These are phyloP conservation scores for Nepenthes alata DNA, from an alignment of 179 eudicot genomes.

Conservation along the genomic window DNA sequence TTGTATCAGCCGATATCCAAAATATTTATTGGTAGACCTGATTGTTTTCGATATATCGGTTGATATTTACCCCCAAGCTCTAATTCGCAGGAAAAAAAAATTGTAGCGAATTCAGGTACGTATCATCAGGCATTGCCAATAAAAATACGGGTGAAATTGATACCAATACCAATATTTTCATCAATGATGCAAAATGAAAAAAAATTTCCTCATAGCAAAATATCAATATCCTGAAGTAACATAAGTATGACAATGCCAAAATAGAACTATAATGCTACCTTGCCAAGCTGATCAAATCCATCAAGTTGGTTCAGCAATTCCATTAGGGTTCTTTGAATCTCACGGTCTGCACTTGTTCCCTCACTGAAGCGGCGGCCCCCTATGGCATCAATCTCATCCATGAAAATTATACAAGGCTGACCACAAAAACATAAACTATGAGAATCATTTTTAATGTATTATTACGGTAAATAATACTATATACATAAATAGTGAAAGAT, in stretches of 20 bases:
- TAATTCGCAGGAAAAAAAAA: too few species aligned
- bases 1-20: too few species aligned
- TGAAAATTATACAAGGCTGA: slow-evolving; percentile 93
- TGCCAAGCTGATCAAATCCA: slow-evolving; percentile 14
- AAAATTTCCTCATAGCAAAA: too few species aligned
- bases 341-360: slow-evolving; percentile 98
- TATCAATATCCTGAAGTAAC: background rate
- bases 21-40: too few species aligned
- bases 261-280: slow-evolving; percentile 1
- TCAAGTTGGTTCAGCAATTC: slow-evolving; percentile 15
- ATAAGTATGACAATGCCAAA: background rate
- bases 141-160: too few species aligned
- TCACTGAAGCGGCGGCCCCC: slow-evolving; percentile 97
- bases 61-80: too few species aligned
- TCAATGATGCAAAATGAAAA: too few species aligned
- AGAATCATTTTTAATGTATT: background rate
- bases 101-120: too few species aligned
- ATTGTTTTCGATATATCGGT: too few species aligned
- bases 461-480: background rate
- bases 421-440: slow-evolving; percentile 1
- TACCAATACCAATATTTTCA: too few species aligned
- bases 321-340: slow-evolving; percentile 58
- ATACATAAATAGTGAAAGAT: background rate
- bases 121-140: too few species aligned
- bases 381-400: slow-evolving; percentile 97